phyloP scores from a whole-genome alignment of 2,329 filamentous ascomycete genomes.

The Epichloe glyceriae region DNA sequence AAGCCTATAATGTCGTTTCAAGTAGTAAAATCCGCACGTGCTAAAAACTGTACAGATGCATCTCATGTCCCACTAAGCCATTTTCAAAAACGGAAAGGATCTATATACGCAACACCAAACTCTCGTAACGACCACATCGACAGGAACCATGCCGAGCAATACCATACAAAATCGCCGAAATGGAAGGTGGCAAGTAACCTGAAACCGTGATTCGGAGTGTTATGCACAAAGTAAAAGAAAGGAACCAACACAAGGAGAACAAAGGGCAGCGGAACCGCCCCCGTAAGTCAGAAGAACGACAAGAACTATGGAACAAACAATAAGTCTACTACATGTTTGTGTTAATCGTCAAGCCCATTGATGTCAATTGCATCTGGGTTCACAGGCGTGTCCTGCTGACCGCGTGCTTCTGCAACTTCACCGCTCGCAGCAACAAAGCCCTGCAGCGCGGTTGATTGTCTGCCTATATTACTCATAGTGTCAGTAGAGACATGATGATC shows the following conservation, averaged over 20 bases:
- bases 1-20: too few relatives aligned
- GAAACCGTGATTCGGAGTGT: too few relatives aligned
- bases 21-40: not conserved
- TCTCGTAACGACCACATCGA: constrained; percentile 53
- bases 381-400: constrained; percentile 30
- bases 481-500: constrained; percentile 42
- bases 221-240: not conserved
- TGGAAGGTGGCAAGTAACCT: constrained; percentile 26
- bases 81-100: constrained; percentile 58
- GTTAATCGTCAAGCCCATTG: constrained; percentile 54
- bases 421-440: constrained; percentile 86
- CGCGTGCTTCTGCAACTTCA: constrained; percentile 44
- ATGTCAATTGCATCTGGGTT: constrained; percentile 83
- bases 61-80: constrained; percentile 55
- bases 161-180: constrained; percentile 47
- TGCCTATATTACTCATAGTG: constrained; percentile 80
- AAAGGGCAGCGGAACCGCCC: not conserved
- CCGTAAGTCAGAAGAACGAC: not conserved
- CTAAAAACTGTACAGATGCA: constrained; percentile 35
- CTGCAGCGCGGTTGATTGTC: constrained; percentile 73
- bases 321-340: not conserved
- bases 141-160: constrained; percentile 44
- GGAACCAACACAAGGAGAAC: constrained; percentile 5
- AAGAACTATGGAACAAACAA: not conserved
- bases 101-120: constrained; percentile 52